These are phyloP conservation scores for Cudoniella acicularis DNA, from an alignment of 495 filamentous ascomycete species.

Conservation along the genomic window DNA sequence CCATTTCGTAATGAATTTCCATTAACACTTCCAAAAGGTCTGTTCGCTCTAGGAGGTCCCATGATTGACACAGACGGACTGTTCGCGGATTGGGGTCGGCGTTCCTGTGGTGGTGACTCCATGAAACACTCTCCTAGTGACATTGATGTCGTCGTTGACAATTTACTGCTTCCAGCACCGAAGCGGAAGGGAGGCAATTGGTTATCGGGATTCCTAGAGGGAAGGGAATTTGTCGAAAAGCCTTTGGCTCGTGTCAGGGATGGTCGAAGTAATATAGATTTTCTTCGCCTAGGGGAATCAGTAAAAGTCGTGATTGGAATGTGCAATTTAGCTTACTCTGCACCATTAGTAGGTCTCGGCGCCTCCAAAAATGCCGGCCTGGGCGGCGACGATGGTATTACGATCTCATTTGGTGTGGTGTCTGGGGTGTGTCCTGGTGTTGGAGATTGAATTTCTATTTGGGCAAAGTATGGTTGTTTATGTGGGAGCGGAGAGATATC, in stretches of 20 bases:
- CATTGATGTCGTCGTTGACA: constrained; percentile 49
- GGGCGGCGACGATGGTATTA: constrained; percentile 41
- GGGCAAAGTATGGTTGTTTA: constrained; percentile 65
- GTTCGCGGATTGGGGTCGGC: constrained; percentile 51
- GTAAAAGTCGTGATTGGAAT: constrained; percentile 9
- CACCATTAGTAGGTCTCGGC: constrained; percentile 36
- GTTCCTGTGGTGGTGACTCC: constrained; percentile 73
- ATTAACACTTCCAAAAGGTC: constrained; percentile 25
- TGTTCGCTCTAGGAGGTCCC: constrained; percentile 15
- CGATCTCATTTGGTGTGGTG: constrained; percentile 28
- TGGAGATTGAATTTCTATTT: constrained; percentile 65
- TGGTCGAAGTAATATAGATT: constrained; percentile 55
- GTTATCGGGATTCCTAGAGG: constrained; percentile 48
- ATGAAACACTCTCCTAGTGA: constrained; percentile 76
- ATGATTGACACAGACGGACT: constrained; percentile 43
- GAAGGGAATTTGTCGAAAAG: constrained; percentile 47
- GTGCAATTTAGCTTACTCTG: constrained; percentile 42
- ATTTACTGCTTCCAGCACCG: constrained; percentile 53
- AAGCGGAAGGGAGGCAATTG: constrained; percentile 75
- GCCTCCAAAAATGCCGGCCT: constrained; percentile 53
- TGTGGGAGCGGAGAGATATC: constrained; percentile 93
- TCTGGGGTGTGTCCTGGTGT: constrained; percentile 47
- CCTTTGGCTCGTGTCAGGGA: constrained; percentile 59
- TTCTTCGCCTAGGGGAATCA: constrained; percentile 46
- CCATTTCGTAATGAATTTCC: constrained; percentile 22